Conservation (phyloP, 257 asterid species). For the Eucommia ulmoides region DNA sequence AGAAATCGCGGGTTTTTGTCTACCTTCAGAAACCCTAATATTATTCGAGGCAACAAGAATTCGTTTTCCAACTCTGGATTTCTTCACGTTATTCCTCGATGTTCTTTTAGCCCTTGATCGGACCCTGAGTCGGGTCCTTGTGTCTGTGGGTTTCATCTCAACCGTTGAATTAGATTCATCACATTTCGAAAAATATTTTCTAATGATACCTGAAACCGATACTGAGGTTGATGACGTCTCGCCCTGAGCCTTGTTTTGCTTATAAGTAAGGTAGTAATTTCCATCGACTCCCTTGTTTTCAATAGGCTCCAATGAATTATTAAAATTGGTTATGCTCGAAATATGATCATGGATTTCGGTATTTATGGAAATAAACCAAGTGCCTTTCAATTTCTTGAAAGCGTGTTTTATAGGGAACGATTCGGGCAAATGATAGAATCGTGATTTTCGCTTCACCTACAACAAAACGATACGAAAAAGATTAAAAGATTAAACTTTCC, state of each 20-base stretch:
- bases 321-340: conserved; percentile 7
- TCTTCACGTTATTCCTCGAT: conserved; percentile 10
- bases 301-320: conserved; percentile 6
- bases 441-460: conserved; percentile 41
- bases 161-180: conserved; percentile 43
- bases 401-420: conserved; percentile 43
- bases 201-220: conserved; percentile 51
- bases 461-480: conserved; percentile 1
- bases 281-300: conserved; percentile 1
- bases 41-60: conserved; percentile 26
- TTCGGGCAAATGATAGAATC: conserved; percentile 34
- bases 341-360: conserved; percentile 5
- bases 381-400: conserved; percentile 19
- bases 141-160: conserved; percentile 5
- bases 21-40: conserved; percentile 26
- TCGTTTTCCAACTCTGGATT: conserved; percentile 39
- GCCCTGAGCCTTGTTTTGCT: conserved; percentile 18
- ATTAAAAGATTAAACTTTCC: background rate
- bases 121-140: conserved; percentile 3
- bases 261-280: conserved; percentile 10
- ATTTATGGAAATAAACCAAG: conserved; percentile 35
- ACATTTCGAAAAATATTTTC: conserved; percentile 38
- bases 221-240: conserved; percentile 31
- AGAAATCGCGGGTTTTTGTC: conserved; percentile 18
- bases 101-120: conserved; percentile 6